These are phyloP conservation scores for Trametes sp. DNA, from an alignment of 1,284 basidiomycete genomes.

Conservation along the genomic window DNA sequence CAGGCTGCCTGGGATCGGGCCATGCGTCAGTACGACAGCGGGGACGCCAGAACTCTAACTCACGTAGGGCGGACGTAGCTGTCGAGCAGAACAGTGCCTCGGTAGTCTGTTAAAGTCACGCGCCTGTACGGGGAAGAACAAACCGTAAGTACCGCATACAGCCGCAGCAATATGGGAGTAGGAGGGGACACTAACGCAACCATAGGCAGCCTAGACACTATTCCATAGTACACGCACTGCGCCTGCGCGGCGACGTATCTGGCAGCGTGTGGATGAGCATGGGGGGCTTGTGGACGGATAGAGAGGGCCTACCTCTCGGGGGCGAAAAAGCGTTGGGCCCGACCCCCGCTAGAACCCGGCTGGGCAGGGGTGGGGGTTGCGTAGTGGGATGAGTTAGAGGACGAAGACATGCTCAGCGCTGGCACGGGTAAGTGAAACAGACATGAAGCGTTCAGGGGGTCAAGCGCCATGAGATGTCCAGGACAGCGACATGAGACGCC, in stretches of 20 bases:
- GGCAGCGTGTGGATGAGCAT: slow-evolving; percentile 1
- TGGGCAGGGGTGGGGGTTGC: slow-evolving; percentile 11
- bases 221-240: slow-evolving; percentile 53
- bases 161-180: slow-evolving; percentile 7
- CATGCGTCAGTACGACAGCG: slow-evolving; percentile 11
- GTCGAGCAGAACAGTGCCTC: slow-evolving; percentile 57
- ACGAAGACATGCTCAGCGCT: slow-evolving; percentile 28
- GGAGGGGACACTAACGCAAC: slow-evolving; percentile 52
- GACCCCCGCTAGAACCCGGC: background rate
- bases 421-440: slow-evolving; percentile 25
- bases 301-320: slow-evolving; percentile 38
- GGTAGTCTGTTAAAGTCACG: slow-evolving; percentile 54
- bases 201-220: slow-evolving; percentile 52
- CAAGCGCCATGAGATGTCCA: slow-evolving; percentile 28
- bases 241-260: slow-evolving; percentile 58
- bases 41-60: slow-evolving; percentile 32
- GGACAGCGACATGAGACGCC: slow-evolving; percentile 17
- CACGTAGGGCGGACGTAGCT: slow-evolving; percentile 63
- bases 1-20: slow-evolving; percentile 46
- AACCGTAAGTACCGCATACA: slow-evolving; percentile 40
- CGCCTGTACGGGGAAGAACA: slow-evolving; percentile 37
- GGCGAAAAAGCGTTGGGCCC: slow-evolving; percentile 24
- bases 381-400: slow-evolving; percentile 22
- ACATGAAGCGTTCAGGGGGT: slow-evolving; percentile 23
- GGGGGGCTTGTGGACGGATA: background rate